Percentiles rank a stretch among this genome's conserved stretches.
Conservation (phyloP, 1,284 basidiomycete species). For the Sporisorium sorghi region DNA sequence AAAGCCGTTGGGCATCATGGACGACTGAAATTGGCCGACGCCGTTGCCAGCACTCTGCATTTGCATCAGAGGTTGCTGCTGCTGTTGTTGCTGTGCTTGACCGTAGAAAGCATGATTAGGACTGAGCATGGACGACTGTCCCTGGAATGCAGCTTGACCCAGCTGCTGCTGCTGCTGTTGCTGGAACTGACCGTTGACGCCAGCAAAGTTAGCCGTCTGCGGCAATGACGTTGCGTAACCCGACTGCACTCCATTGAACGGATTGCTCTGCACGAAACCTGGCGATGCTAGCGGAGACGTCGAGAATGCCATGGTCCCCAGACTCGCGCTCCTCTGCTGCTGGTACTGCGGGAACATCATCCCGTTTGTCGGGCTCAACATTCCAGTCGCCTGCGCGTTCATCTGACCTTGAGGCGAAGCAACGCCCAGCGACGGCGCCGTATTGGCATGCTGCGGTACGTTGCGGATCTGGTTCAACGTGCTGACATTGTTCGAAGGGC, state of each 20-base stretch:
- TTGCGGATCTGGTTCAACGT: conserved; percentile 14
- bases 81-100: conserved; percentile 22
- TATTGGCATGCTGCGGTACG: conserved; percentile 35
- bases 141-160: conserved; percentile 32
- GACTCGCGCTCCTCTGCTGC: conserved; percentile 38
- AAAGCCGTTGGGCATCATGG: conserved; percentile 37
- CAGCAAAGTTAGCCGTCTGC: conserved; percentile 10
- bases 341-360: conserved; percentile 37
- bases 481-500: conserved; percentile 20
- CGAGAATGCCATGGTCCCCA: conserved; percentile 50
- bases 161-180: conserved; percentile 41
- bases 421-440: conserved; percentile 11
- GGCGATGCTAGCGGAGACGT: conserved; percentile 37
- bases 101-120: conserved; percentile 15
- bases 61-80: conserved; percentile 8
- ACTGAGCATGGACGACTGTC: conserved; percentile 17
- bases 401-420: conserved; percentile 10
- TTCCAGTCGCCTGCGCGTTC: conserved; percentile 17
- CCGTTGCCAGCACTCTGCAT: conserved; percentile 8
- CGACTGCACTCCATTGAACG: conserved; percentile 30
- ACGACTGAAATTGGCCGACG: conserved; percentile 14
- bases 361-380: conserved; percentile 30
- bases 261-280: conserved; percentile 18
- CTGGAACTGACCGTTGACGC: conserved; percentile 10
- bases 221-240: conserved; percentile 15